Conservation (phyloP, 75 land plant species). For the Cunninghamia lanceolata region DNA sequence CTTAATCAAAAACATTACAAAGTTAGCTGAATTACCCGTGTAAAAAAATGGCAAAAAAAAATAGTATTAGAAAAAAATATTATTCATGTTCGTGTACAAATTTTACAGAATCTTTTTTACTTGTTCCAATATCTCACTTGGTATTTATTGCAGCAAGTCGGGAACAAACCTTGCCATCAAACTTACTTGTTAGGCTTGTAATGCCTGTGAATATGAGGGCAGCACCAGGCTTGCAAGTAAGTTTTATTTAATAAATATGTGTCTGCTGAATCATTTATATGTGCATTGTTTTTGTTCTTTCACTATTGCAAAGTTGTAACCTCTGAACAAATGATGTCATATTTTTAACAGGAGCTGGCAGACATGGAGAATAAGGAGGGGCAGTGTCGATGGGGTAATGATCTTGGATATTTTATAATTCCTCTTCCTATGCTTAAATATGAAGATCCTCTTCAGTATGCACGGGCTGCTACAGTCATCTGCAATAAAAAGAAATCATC, state of each 20-base stretch:
- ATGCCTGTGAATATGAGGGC: slow-evolving; percentile 31
- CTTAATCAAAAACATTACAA: too few relatives aligned
- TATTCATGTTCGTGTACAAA: too few relatives aligned
- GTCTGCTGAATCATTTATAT: neutral
- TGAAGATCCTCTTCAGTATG: slow-evolving; percentile 32
- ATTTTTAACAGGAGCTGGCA: slow-evolving; percentile 22
- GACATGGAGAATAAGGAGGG: slow-evolving; percentile 27
- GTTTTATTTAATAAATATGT: neutral
- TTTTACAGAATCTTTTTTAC: too few relatives aligned
- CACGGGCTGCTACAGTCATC: neutral
- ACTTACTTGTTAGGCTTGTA: slow-evolving; percentile 20
- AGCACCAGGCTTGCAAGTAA: slow-evolving; percentile 38
- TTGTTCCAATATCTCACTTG: too few relatives aligned
- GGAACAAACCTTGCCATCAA: neutral
- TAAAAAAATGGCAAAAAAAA: too few relatives aligned
- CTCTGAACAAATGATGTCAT: neutral
- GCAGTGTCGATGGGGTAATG: slow-evolving; percentile 37
- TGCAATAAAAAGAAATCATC: slow-evolving; percentile 62
- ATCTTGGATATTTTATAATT: slow-evolving; percentile 27
- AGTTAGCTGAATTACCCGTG: too few relatives aligned
- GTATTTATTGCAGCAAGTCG: neutral
- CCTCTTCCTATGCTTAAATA: slow-evolving; percentile 14
- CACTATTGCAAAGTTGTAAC: neutral
- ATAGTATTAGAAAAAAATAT: too few relatives aligned
- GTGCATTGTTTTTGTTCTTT: neutral